Evolutionary conservation across 148 eudicot genomes (phyloP), one percentile per base, ranked within the genome.

Genomic region (Chenopodium berlandieri): DNA sequence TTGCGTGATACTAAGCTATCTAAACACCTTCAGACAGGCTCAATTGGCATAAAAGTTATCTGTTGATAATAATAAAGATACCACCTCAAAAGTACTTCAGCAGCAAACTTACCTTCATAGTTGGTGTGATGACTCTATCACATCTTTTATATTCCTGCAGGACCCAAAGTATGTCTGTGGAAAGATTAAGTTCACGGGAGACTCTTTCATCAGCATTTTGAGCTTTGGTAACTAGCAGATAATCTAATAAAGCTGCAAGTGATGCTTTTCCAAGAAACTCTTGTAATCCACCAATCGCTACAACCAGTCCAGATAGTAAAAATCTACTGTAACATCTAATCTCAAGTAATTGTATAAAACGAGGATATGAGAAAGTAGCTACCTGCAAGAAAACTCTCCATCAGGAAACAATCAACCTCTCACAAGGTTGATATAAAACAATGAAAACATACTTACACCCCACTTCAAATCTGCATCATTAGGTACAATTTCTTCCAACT

Each of bases 231-330:
- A 67, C 83, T 82, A 87, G 91, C 82, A 95, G 89, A 86, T 92
- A 93, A 40, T 89, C 97, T 64, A 92, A 75, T 83, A 95, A 92
- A 85, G 99, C 97, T 78, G 82, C 83, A 37, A 92, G 87, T 66
- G 99, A 91, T 81, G 94, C 91, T 86, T 90, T 95, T 79, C 86
- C 88, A 87, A 93, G 84, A 78, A 93, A 93, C 65, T 93, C 99
- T 93, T 93, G 97, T 75, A 95, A 83, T 69, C 99, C 99, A 71
- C 97, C 99, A 82, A 93, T 82, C 31, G 99, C 91, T 74, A 95
- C 86, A 86, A 93, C 94, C 82, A 93, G 81, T 72, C 99, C 99
- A 25, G 97, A 91, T 60, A 93, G 79, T 50, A 95, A 75, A 80
- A 78, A 83, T 83, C 88, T 93, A 80, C 97, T 93, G 78, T 95